phyloP scores from a whole-genome alignment of 2,329 filamentous ascomycete species.

The Raffaelea arxii region DNA sequence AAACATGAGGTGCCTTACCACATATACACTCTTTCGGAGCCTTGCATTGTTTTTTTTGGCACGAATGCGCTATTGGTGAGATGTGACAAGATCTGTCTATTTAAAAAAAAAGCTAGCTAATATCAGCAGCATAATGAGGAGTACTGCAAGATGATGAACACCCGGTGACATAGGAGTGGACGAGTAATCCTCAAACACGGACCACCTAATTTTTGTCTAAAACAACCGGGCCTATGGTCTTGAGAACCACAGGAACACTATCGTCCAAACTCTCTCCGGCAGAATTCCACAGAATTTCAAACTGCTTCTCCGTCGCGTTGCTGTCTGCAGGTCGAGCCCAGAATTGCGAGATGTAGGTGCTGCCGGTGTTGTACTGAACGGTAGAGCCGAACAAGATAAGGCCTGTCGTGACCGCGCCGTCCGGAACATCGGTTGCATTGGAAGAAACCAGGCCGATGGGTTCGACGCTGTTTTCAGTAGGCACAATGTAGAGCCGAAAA shows the following conservation, averaged over 20 bases:
- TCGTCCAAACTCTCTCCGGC: neutral
- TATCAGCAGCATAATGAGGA: no score
- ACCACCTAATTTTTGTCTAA: no score
- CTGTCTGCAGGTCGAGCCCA: neutral
- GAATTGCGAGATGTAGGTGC: neutral
- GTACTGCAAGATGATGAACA: no score
- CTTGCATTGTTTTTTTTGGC: no score
- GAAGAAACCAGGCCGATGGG: neutral
- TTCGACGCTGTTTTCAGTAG: neutral
- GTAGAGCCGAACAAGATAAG: neutral
- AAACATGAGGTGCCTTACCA: no score
- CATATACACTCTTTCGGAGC: no score
- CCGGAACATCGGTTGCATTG: neutral
- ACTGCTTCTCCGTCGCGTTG: neutral
- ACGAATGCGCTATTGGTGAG: no score
- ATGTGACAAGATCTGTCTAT: no score
- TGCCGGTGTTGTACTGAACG: neutral
- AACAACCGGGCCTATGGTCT: no score
- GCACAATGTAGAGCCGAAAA: neutral
- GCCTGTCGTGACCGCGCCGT: neutral
- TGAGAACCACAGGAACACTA: neutral
- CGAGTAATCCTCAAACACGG: no score
- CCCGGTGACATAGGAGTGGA: no score
- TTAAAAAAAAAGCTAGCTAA: no score
- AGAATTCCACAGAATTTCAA: conserved; percentile 2